Percentiles rank a stretch among this genome's conserved stretches.
Evolutionary conservation across 75 land plant genomes (phyloP).

Genomic region (Pinus tabuliformis): DNA sequence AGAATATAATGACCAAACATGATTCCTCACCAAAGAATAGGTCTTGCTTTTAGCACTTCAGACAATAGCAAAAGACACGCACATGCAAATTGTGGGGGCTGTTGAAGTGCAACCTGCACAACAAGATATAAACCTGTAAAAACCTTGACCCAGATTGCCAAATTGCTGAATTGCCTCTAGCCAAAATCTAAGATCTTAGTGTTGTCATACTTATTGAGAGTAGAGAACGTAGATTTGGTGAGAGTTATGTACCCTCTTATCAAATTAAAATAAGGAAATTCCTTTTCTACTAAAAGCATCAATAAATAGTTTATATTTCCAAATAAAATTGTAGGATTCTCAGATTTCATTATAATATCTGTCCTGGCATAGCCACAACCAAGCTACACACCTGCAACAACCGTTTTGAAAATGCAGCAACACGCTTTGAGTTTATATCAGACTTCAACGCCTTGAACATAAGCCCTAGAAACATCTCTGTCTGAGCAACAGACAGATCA

Average conservation of each 20-base stretch:
- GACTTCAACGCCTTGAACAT: conserved; percentile 77
- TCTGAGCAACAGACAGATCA: conserved; percentile 33
- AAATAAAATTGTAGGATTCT: not conserved
- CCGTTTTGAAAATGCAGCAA: conserved; percentile 87
- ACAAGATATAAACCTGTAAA: not conserved
- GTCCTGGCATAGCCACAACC: not conserved
- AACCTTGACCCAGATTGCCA: not conserved
- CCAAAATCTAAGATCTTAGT: not conserved
- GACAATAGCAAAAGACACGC: conserved; percentile 88
- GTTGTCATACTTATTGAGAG: not conserved
- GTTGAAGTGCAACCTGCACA: conserved; percentile 87
- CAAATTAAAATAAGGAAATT: not conserved
- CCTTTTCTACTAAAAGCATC: not conserved
- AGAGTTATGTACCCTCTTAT: not conserved
- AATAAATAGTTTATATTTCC: not conserved
- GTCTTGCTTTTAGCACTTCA: conserved; percentile 89
- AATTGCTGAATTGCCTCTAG: not conserved
- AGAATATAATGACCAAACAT: not conserved
- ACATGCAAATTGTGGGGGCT: conserved; percentile 94
- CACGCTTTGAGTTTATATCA: conserved; percentile 81
- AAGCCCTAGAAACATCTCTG: conserved; percentile 88
- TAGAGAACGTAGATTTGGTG: not conserved
- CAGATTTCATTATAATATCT: not conserved
- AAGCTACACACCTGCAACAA: conserved; percentile 65
- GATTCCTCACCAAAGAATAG: conserved; percentile 73